Base-by-base conservation (phyloP, 139 green algal genomes). In the Coccomyxa sp. region DNA sequence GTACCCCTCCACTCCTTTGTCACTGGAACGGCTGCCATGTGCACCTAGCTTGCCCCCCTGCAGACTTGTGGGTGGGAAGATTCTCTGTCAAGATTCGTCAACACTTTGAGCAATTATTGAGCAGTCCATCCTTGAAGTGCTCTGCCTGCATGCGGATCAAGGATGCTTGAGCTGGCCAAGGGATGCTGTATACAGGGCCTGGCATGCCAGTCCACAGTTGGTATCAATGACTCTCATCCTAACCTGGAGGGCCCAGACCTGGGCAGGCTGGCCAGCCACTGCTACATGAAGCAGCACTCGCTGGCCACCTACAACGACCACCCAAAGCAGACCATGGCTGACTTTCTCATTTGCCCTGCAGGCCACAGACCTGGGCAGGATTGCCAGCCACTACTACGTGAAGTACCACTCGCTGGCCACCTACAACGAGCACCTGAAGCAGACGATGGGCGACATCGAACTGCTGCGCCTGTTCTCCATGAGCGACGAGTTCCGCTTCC, bases 371-470 rank as follows among this genome's bases (percentile, higher is more conserved):
- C 86, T 98, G 34, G 95, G 95, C 18, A 90, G 95, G 83, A 98
- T 99, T 77, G 95, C 96, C n/a, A 93, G 83, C 40, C 93, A 97
- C 86, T 99, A 98, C 94, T 99, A 99, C 82, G 90, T 99, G 58
- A 93, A 86, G 24, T 93, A 98, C 91, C 88, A 86, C 79, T 98
- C 94, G 40, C 93, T 99, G 16, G 89, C 94, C 8, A 91, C 95
- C 58, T 99, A 96, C 92, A 97, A 98, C 79, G 92, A 98, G 78
- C 92, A 99, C 90, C 85, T 99, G 31, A 96, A 95, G 88, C 92
- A 94, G 24, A 98, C 91, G 58, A 98, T 99, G 95, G 92, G 90
- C 8, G 96, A 99, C 78, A 99, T 99, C 39, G 96, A 99, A 86
- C 91, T 99, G 78, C 88, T 94, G 79, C 91, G 96, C 64, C 87